Conservation (phyloP, 495 filamentous ascomycete genomes). For the Tuber borchii region DNA sequence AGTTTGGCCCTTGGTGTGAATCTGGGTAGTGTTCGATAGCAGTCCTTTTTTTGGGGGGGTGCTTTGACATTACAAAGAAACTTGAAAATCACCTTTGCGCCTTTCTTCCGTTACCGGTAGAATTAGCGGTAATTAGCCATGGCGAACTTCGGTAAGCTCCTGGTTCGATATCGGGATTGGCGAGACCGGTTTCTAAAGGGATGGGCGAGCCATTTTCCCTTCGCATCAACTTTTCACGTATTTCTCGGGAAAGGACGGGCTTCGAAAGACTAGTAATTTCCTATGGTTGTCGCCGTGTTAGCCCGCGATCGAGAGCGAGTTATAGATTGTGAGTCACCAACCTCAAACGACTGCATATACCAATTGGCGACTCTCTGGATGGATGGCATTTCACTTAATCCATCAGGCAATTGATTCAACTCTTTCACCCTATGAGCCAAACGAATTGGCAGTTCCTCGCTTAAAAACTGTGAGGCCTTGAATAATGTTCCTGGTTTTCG, state of each 20-base stretch:
- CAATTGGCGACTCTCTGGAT: conserved; percentile 92
- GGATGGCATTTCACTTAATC: conserved; percentile 95
- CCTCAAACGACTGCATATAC: conserved; percentile 99
- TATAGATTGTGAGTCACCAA: conserved; percentile 45
- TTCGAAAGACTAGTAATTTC: conserved; percentile 82
- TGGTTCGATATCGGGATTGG: conserved; percentile 80
- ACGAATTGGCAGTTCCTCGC: conserved; percentile 94
- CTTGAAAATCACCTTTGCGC: conserved; percentile 30
- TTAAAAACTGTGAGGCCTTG: conserved; percentile 94
- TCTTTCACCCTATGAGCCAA: conserved; percentile 94
- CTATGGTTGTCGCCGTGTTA: conserved; percentile 45
- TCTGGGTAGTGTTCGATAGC: not conserved
- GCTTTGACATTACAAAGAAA: not conserved
- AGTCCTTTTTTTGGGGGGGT: not conserved
- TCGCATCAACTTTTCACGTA: conserved; percentile 69
- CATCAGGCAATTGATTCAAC: conserved; percentile 86
- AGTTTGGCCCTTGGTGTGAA: not conserved
- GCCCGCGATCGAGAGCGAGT: not conserved
- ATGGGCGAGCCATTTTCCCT: conserved; percentile 58
- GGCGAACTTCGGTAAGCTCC: conserved; percentile 80
- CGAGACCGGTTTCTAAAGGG: conserved; percentile 65
- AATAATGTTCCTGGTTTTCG: conserved; percentile 72
- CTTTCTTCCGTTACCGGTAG: conserved; percentile 52
- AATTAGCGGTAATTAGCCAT: conserved; percentile 48
- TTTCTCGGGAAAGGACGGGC: conserved; percentile 67